phyloP scores from a whole-genome alignment of 2,329 filamentous ascomycete species.

The Macrophomina phaseolina region DNA sequence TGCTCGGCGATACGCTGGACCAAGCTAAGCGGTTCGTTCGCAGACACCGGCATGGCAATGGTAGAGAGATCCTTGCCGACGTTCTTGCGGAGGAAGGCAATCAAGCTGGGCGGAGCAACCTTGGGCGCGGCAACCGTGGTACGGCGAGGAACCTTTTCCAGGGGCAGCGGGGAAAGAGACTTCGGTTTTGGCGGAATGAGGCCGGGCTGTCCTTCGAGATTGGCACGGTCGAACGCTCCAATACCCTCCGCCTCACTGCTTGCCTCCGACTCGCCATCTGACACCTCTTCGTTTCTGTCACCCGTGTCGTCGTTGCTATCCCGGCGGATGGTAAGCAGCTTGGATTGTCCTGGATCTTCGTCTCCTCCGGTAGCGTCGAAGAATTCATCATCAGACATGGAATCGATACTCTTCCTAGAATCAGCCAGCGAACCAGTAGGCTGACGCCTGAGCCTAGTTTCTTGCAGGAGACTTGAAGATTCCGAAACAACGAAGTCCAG shows the following conservation, averaged over 20 bases:
- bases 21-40: conserved; percentile 89
- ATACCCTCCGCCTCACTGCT: conserved; percentile 63
- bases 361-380: conserved; percentile 81
- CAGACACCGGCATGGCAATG: conserved; percentile 95
- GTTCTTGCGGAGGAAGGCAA: conserved; percentile 94
- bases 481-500: conserved; percentile 83
- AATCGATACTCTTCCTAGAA: conserved; percentile 77
- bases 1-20: conserved; percentile 90
- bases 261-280: conserved; percentile 65
- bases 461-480: conserved; percentile 76
- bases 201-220: conserved; percentile 46
- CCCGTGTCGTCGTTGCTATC: conserved; percentile 71
- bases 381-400: conserved; percentile 83
- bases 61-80: conserved; percentile 97
- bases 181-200: conserved; percentile 80
- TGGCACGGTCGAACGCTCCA: conserved; percentile 46
- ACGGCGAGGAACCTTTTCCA: conserved; percentile 72
- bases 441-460: conserved; percentile 78
- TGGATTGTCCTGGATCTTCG: conserved; percentile 51
- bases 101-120: conserved; percentile 84
- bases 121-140: conserved; percentile 74
- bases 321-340: conserved; percentile 76
- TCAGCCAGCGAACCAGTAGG: conserved; percentile 50
- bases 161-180: conserved; percentile 76
- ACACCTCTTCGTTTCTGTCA: conserved; percentile 53